Base-by-base conservation (phyloP, 2,329 filamentous ascomycete genomes). In the Fusarium buharicum region DNA sequence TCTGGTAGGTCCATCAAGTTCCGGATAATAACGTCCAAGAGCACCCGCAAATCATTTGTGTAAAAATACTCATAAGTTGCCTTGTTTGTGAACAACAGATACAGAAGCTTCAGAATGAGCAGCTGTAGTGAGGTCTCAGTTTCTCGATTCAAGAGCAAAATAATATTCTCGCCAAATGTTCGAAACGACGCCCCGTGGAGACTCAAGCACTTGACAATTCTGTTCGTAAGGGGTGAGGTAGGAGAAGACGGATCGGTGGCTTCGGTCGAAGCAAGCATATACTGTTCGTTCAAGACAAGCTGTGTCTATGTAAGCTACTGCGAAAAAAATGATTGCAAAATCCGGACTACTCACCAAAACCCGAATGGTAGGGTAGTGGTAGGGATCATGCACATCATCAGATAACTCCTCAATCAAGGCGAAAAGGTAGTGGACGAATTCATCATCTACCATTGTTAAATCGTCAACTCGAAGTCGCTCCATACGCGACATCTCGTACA, bases 51-150 rank as follows among this genome's bases (percentile, higher is more conserved):
- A 72, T 99, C 95, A 73, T 99, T 99, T 24, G 93, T 97, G 76
- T 98, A 99, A 73, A 99, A 99, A 77, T 98, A 99, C 77, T 99
- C 95, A 75, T 95, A 92, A 0, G 95, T 99, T 14, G 90, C 86
- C 53, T 87, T 87, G 10, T 92, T 98, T 5, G 93, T 97, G 77
- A 99, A 99, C 10, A 99, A 84, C 31, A 99, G 86, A 76, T 98
- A 99, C 24, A 99, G 82, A 5, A 97, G 86, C 77, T 99, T 99
- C 37, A 99, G 83, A 57, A 98, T 98, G n/a, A 99, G 84, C 22
- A 99, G 84, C 76, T 99, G 96, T 33, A 97, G 85, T 2, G 93
- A 94, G 1, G 95, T 96, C 76, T 98, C 93, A 10, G 90, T 92
- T 80, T 98, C 95, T 69, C 95, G 89, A 74, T 99, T 99, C 34